A percentile compares a stretch with the other conserved stretches of the same genome.
phyloP scores from a whole-genome alignment of 2,329 filamentous ascomycete species.

The Penicillium decumbens region DNA sequence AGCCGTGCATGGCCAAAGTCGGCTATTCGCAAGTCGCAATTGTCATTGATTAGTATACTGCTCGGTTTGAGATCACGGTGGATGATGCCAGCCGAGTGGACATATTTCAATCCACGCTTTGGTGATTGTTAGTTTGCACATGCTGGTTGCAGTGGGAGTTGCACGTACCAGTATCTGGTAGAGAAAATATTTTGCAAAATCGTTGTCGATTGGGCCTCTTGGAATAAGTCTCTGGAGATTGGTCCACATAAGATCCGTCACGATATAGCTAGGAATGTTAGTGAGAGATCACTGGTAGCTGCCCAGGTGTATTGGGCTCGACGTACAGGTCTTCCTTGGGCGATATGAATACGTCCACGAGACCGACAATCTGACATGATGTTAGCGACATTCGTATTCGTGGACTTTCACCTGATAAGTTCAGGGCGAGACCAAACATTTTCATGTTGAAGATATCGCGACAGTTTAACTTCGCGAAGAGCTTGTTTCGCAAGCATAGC shows the following conservation, averaged over 20 bases:
- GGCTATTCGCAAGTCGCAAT: conserved; percentile 85
- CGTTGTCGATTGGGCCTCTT: conserved; percentile 90
- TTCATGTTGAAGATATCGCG: conserved; percentile 94
- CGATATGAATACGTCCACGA: conserved; percentile 99
- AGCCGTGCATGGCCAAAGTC: conserved; percentile 95
- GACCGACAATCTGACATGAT: conserved; percentile 71
- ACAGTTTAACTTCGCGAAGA: conserved; percentile 73
- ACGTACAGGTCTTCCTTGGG: conserved; percentile 93
- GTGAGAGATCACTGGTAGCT: not conserved
- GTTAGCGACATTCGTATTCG: conserved; percentile 13
- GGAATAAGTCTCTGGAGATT: conserved; percentile 91
- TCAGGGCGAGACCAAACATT: conserved; percentile 57
- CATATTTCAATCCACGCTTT: conserved; percentile 94
- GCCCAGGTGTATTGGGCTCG: not conserved
- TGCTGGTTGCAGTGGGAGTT: conserved; percentile 13
- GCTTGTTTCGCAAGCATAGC: conserved; percentile 5
- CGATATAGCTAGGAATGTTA: conserved; percentile 68
- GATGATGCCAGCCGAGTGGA: conserved; percentile 94
- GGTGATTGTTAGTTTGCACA: conserved; percentile 7
- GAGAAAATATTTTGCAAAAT: conserved; percentile 98
- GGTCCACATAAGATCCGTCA: conserved; percentile 92
- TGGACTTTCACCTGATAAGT: not conserved
- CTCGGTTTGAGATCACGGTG: conserved; percentile 96
- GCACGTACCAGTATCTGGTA: conserved; percentile 88
- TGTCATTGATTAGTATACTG: conserved; percentile 73